Conservation (phyloP, 116 monocot genomes). For the Cymodocea nodosa region DNA sequence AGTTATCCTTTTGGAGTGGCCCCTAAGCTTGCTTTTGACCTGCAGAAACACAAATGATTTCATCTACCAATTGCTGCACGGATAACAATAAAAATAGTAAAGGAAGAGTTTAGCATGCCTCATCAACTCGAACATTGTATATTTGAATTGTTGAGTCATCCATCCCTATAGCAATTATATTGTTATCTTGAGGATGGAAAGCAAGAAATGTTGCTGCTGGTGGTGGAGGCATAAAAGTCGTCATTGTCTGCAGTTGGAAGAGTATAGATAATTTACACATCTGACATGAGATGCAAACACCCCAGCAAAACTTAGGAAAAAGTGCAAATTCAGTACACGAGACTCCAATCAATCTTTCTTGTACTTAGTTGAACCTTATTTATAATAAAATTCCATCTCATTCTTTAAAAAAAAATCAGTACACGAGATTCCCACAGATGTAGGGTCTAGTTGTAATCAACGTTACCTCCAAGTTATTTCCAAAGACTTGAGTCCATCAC, state of each 20-base stretch:
- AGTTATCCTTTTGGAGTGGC: constrained; percentile 94
- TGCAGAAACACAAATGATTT: constrained; percentile 5
- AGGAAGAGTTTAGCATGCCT: constrained; percentile 29
- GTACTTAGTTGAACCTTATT: no score
- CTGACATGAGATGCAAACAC: background rate
- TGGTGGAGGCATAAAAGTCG: constrained; percentile 97
- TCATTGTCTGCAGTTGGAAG: constrained; percentile 65
- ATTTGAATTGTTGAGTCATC: constrained; percentile 99
- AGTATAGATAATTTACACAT: background rate
- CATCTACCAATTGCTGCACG: background rate
- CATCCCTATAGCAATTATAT: constrained; percentile 99
- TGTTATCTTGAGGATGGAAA: constrained; percentile 99
- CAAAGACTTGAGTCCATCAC: no score
- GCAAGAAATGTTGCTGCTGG: constrained; percentile 96
- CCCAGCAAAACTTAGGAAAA: no score
- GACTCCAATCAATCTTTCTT: no score
- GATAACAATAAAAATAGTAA: background rate
- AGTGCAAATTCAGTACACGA: no score
- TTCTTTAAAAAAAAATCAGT: no score
- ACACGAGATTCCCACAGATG: no score
- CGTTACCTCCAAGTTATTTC: background rate
- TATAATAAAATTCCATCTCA: no score
- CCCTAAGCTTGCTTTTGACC: constrained; percentile 94
- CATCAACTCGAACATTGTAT: constrained; percentile 43
- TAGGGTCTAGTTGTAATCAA: background rate